These are phyloP conservation scores for Leccinum subgranulosum DNA, from an alignment of 768 basidiomycete species.

Conservation along the genomic window DNA sequence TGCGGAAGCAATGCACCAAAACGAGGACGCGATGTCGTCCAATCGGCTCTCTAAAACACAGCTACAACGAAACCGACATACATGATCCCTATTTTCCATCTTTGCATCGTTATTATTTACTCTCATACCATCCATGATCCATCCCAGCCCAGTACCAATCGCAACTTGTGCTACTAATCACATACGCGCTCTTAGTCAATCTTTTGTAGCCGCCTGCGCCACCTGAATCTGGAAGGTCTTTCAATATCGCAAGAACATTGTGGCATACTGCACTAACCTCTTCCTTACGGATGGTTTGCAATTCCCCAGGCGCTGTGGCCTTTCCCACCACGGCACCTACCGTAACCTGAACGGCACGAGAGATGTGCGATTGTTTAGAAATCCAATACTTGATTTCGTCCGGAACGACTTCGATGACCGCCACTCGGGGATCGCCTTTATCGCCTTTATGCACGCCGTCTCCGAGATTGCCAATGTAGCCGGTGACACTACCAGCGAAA, in stretches of 20 bases:
- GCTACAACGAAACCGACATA: conserved; percentile 15
- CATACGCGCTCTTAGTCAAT: conserved; percentile 2
- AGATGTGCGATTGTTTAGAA: conserved; percentile 55
- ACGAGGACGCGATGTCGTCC: conserved; percentile 66
- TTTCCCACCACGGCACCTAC: conserved; percentile 59
- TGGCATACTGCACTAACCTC: conserved; percentile 50
- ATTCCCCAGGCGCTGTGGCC: conserved; percentile 66
- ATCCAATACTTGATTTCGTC: conserved; percentile 83
- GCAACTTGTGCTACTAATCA: background rate
- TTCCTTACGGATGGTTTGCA: conserved; percentile 66
- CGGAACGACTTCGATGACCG: conserved; percentile 75
- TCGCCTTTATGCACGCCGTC: conserved; percentile 86
- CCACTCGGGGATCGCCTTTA: conserved; percentile 72
- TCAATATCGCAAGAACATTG: background rate
- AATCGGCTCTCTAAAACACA: conserved; percentile 49
- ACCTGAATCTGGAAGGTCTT: conserved; percentile 16
- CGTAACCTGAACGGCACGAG: conserved; percentile 59
- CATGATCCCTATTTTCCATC: background rate
- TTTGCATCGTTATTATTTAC: background rate
- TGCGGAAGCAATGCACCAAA: conserved; percentile 77
- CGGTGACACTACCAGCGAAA: conserved; percentile 43
- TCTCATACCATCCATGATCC: conserved; percentile 18
- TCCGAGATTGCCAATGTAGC: conserved; percentile 85
- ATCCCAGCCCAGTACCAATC: conserved; percentile 4
- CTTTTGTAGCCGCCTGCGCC: conserved; percentile 11